These are phyloP conservation scores for Pichia sp. DNA, from an alignment of 1,139 yeast genomes.

Conservation along the genomic window DNA sequence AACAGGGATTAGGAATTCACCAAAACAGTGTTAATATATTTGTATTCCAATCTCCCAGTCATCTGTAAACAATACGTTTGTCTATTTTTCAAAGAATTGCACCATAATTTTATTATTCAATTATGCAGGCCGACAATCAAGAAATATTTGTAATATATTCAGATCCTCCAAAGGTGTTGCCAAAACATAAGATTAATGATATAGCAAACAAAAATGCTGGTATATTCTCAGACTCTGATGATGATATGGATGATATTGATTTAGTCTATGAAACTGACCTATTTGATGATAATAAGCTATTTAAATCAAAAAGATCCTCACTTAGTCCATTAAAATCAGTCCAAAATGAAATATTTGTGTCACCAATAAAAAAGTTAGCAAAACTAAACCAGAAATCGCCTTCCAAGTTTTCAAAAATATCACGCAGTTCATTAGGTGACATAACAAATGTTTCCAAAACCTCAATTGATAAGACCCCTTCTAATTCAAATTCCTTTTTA, in stretches of 20 bases:
- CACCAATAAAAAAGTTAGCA: not conserved
- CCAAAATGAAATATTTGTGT: not conserved
- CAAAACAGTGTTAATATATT: no score
- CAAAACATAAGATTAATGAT: not conserved
- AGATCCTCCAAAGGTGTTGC: not conserved
- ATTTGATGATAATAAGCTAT: conserved; percentile 7
- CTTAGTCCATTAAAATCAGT: not conserved
- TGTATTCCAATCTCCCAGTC: no score
- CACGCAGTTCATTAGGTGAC: conserved; percentile 5
- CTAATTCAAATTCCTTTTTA: not conserved
- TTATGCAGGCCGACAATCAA: not conserved
- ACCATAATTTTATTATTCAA: no score
- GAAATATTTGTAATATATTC: not conserved
- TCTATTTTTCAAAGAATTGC: no score
- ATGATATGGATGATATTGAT: conserved; percentile 1
- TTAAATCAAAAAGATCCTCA: not conserved
- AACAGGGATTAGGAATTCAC: no score
- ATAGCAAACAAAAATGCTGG: not conserved
- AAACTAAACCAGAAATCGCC: not conserved
- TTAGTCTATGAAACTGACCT: conserved; percentile 2
- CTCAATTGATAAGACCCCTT: not conserved
- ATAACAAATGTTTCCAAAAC: conserved; percentile 4
- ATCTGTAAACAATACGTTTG: no score
- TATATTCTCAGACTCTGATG: conserved; percentile 4
- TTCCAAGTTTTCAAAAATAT: not conserved